phyloP scores from a whole-genome alignment of 176 grass and related monocot genomes.

The Typha latifolia region DNA sequence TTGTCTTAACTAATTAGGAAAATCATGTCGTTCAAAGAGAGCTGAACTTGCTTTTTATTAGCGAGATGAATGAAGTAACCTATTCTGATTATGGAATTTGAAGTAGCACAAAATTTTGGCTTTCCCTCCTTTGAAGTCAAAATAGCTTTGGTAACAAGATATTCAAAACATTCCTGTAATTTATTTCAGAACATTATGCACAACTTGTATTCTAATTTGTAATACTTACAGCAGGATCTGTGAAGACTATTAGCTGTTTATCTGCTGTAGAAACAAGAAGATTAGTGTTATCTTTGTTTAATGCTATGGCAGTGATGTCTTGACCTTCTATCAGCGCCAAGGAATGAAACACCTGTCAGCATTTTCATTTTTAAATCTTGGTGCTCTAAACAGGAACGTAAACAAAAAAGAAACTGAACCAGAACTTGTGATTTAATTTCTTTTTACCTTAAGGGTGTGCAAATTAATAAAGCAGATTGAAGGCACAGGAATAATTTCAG shows the following conservation, averaged over 20 bases:
- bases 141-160: too few relatives aligned
- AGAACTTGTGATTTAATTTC: slow-evolving; percentile 17
- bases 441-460: slow-evolving; percentile 79
- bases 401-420: slow-evolving; percentile 6
- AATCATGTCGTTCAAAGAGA: too few relatives aligned
- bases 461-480: slow-evolving; percentile 91
- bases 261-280: slow-evolving; percentile 89
- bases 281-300: slow-evolving; percentile 94
- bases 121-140: too few relatives aligned
- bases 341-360: slow-evolving; percentile 54
- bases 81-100: too few relatives aligned
- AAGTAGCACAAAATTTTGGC: too few relatives aligned
- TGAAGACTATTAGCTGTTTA: slow-evolving; percentile 77
- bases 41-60: too few relatives aligned
- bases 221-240: slow-evolving; percentile 83
- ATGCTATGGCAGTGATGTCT: slow-evolving; percentile 63
- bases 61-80: too few relatives aligned
- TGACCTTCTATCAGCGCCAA: slow-evolving; percentile 57
- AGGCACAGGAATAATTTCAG: slow-evolving; percentile 56
- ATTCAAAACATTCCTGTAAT: too few relatives aligned
- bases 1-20: too few relatives aligned
- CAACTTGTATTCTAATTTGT: neutral
- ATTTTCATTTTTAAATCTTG: neutral
- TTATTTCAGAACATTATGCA: neutral
- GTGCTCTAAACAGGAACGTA: neutral